Evolutionary conservation across 2,329 filamentous ascomycete species (phyloP).

Genomic region (Pseudogymnoascus sp.): DNA sequence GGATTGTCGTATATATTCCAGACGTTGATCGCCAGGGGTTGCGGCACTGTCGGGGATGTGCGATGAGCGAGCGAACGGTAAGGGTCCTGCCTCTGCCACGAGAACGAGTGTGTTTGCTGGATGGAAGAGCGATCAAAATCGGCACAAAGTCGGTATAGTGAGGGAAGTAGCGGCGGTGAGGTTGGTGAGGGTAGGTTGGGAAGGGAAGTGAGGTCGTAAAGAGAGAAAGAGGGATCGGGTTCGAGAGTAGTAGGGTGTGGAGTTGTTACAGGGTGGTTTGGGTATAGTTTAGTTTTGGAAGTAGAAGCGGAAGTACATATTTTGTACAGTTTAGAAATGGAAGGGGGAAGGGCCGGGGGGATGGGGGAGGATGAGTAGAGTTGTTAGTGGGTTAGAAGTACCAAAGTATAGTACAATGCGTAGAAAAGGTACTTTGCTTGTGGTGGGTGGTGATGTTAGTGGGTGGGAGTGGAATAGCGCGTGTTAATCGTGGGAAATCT

Average conservation of each 20-base stretch:
- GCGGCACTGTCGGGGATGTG: neutral
- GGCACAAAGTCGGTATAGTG: neutral
- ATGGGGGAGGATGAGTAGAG: neutral
- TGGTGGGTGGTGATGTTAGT: too few relatives aligned
- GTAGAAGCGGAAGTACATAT: neutral
- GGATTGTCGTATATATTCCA: neutral
- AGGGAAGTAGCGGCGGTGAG: neutral
- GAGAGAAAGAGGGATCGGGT: neutral
- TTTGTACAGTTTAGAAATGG: neutral
- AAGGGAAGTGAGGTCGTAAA: neutral
- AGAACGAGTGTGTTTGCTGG: neutral
- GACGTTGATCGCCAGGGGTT: neutral
- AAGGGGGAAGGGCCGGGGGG: neutral
- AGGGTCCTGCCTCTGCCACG: neutral
- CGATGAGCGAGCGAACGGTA: slow-evolving; percentile 1
- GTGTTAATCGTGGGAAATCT: neutral
- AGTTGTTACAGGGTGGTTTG: neutral
- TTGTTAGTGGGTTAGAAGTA: neutral
- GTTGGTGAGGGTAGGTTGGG: neutral
- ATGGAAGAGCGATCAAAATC: neutral
- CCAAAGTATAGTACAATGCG: neutral
- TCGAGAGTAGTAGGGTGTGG: neutral
- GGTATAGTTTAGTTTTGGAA: neutral
- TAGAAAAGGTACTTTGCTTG: neutral
- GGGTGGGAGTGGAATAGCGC: neutral